Conservation (phyloP, 306 rosid genomes). For the Pachyrhizus erosus region DNA sequence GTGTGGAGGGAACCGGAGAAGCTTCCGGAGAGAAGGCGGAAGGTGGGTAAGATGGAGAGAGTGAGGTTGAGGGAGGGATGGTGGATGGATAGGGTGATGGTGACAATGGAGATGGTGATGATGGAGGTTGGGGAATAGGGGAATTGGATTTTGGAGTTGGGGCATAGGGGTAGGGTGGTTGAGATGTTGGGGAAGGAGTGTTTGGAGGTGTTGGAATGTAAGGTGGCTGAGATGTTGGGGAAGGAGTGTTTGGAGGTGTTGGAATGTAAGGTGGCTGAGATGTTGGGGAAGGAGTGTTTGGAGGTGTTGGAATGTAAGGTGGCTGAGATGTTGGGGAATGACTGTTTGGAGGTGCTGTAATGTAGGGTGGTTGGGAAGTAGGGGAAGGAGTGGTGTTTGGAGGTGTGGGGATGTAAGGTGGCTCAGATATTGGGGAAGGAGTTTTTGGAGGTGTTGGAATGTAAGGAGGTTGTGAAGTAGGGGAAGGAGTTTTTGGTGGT, state of each 20-base stretch:
- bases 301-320: not conserved
- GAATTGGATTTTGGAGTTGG: conserved; percentile 15
- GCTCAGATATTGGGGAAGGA: not conserved
- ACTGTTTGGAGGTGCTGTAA: not conserved
- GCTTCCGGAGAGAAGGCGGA: conserved; percentile 12
- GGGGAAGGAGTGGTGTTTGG: conserved; percentile 5
- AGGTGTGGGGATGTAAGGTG: not conserved
- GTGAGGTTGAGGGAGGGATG: conserved; percentile 28
- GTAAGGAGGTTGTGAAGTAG: not conserved
- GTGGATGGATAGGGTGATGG: conserved; percentile 40
- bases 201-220: not conserved
- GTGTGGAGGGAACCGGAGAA: not conserved
- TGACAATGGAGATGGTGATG: not conserved
- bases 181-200: not conserved
- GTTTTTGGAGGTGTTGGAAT: not conserved
- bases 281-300: not conserved
- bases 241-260: conserved; percentile 26
- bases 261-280: conserved; percentile 21
- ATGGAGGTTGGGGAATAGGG: conserved; percentile 18
- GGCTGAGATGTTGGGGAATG: not conserved
- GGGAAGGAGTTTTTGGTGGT: conserved; percentile 21
- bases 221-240: not conserved
- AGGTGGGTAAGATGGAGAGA: conserved; percentile 27
- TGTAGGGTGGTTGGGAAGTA: not conserved
- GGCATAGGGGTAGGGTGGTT: conserved; percentile 1